Percentiles rank a stretch among this genome's conserved stretches.
These are phyloP conservation scores for Gonapodya prolifera DNA, from an alignment of 192 early-diverging fungal genomes.

Conservation along the genomic window DNA sequence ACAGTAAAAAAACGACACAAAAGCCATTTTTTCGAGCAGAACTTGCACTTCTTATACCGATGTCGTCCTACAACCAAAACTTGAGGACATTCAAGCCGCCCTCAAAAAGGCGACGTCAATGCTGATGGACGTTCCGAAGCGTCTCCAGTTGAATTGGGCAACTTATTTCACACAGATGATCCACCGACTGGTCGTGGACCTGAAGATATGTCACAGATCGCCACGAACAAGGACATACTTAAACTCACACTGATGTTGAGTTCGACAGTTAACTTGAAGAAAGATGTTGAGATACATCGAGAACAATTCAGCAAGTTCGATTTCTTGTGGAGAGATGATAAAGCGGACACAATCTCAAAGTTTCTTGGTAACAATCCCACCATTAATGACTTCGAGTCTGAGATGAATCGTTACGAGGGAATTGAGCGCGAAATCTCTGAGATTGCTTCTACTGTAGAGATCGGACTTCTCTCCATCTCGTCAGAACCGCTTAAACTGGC, in stretches of 20 bases:
- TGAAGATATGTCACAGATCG: slow-evolving; percentile 45
- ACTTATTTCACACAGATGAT: too few relatives aligned
- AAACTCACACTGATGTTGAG: slow-evolving; percentile 37
- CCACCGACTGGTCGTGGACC: too few relatives aligned
- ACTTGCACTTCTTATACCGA: slow-evolving; percentile 39
- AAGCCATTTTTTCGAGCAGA: slow-evolving; percentile 47
- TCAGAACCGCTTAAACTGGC: slow-evolving; percentile 48
- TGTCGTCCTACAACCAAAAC: slow-evolving; percentile 45
- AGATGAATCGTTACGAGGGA: slow-evolving; percentile 45
- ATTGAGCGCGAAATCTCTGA: slow-evolving; percentile 46
- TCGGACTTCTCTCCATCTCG: slow-evolving; percentile 41
- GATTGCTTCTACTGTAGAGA: slow-evolving; percentile 37
- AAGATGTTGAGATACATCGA: slow-evolving; percentile 42
- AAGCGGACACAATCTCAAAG: slow-evolving; percentile 41
- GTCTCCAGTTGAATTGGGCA: slow-evolving; percentile 37
- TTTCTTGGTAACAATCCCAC: slow-evolving; percentile 41
- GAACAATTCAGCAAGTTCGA: slow-evolving; percentile 51
- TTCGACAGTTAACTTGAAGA: slow-evolving; percentile 47
- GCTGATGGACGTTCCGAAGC: slow-evolving; percentile 46
- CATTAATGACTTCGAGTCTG: slow-evolving; percentile 44
- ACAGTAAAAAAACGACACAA: slow-evolving; percentile 32
- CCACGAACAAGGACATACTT: slow-evolving; percentile 50
- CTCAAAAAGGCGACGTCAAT: slow-evolving; percentile 37
- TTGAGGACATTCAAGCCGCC: slow-evolving; percentile 46
- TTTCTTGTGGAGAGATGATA: slow-evolving; percentile 54